Evolutionary conservation across 768 basidiomycete species (phyloP), one percentile per base, ranked within the genome.

Genomic region (Agrocybe praecox): DNA sequence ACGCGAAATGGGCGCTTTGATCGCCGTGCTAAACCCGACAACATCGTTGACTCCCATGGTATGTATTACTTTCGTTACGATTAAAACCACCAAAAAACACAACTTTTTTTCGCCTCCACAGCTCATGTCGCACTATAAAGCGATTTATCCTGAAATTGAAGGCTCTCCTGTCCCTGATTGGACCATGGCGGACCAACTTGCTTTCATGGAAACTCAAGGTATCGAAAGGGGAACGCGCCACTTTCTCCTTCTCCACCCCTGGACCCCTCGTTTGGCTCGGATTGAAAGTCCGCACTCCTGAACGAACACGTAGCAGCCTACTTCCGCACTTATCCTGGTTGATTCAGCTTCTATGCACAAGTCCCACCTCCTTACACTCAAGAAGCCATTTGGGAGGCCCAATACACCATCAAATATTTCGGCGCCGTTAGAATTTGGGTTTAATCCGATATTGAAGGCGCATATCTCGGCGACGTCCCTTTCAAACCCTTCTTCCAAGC

Each of bases 261-360:
- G 69, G 65, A 15, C 68, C 72, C 21, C 71, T 72, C 58, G 72
- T 72, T 18, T 74, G 52, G 53, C 59, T 58, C 34, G 68, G 72
- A 4, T 62, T 70, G 29, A 63, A 67, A 50, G 19, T 9, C 21
- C 52, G 59, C 32, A 75, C 74, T 75, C 15, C 66, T 75, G 49
- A 75, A 75, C 52, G 74, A 75, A 56, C 70, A 75, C 48, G 60
- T 68, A 14, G 72, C 72, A 36, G 74, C 74, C 19, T 72, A 70
- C 46, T 65, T 61, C 43, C 66, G 68, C 23, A 62, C 65, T 15
- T 52, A 69, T 29, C 71, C 72, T 10, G 55, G 56, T 0, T 61
- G 66, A 53, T 67, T 74, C 47, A 67, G 60, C 36, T 75, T 75
- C 63, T 73, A 69, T 47, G 74, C 72, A 8, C 63, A 69, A 40